Percentiles rank a stretch among this genome's conserved stretches.
These are phyloP conservation scores for Avicennia marina DNA, from an alignment of 257 asterid genomes.

Conservation along the genomic window DNA sequence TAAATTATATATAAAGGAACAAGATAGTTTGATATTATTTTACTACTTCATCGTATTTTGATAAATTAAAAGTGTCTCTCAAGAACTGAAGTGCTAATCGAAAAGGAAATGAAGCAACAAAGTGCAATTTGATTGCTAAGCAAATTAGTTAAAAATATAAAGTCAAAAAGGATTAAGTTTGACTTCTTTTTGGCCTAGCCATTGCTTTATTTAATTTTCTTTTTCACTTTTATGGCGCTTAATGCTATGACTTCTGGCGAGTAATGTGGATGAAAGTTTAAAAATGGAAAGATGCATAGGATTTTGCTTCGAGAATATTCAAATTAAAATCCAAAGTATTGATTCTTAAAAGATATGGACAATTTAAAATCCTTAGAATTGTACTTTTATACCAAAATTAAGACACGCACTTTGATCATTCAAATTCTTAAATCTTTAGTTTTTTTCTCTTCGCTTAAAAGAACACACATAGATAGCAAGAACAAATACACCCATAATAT, in stretches of 20 bases:
- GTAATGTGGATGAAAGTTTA: background rate
- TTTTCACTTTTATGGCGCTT: background rate
- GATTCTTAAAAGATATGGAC: background rate
- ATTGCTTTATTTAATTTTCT: constrained; percentile 9
- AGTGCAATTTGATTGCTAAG: constrained; percentile 23
- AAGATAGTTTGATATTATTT: background rate
- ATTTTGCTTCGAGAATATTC: constrained; percentile 15
- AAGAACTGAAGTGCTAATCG: constrained; percentile 4
- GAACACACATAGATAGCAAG: no score
- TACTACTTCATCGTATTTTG: no score
- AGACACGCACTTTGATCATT: no score
- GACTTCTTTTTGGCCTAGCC: constrained; percentile 33
- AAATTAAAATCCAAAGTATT: background rate
- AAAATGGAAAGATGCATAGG: background rate
- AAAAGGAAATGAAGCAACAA: constrained; percentile 20
- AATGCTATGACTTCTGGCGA: background rate
- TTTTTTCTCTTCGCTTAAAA: no score
- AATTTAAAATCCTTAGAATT: background rate
- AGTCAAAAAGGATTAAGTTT: constrained; percentile 15
- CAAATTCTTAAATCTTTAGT: no score
- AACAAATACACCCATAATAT: no score
- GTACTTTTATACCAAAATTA: background rate
- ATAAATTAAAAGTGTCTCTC: background rate
- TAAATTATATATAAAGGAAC: no score
- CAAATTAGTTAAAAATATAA: constrained; percentile 1